Base-by-base conservation (phyloP, 345 rosid species). In the Pistacia integerrima region DNA sequence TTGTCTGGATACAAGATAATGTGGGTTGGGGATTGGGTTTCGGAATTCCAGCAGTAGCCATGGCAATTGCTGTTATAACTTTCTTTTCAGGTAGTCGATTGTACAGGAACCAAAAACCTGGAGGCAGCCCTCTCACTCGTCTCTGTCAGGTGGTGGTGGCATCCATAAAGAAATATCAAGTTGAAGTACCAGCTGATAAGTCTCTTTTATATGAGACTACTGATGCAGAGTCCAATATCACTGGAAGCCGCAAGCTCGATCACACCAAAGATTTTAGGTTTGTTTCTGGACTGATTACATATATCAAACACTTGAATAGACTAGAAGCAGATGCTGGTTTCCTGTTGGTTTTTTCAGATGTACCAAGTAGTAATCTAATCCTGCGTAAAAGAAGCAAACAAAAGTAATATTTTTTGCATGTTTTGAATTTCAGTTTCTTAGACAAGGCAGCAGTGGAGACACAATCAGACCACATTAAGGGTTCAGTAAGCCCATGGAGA, bases 21-120 rank as follows among this genome's bases (percentile, higher is more conserved):
- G 87, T 88, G 51, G 87, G 97, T 7, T 91, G 94, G 93, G 91
- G 91, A n/a, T 88, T 92, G 93, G 92, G 94, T 4, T 87, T 88
- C 33, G 92, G 90, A 0, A 78, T 90, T 25, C 94, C 94, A 5
- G 85, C 92, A 0, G 82, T 88, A 3, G 82, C 91, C 13, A 90
- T 92, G 94, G 93, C 89, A 1, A 18, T 90, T 16, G 92, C 92
- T 8, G 84, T 88, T 28, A 38, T 80, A 20, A 82, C 84, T 72
- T 91, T 91, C 89, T 88, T 91, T 64, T 82, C 86, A 2, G 97
- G 97, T 69, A 91, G 90, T 33, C 84, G 76, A 2, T 74, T 87
- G 66, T 90, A 87, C 30, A 74, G 94, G 46, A 77, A 85, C 75
- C 92, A 83, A 73, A 88, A 75, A 70, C 94, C 93, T 16, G 91